phyloP scores from a whole-genome alignment of 169 alveolate species.

The Plasmodium chabaudi region DNA sequence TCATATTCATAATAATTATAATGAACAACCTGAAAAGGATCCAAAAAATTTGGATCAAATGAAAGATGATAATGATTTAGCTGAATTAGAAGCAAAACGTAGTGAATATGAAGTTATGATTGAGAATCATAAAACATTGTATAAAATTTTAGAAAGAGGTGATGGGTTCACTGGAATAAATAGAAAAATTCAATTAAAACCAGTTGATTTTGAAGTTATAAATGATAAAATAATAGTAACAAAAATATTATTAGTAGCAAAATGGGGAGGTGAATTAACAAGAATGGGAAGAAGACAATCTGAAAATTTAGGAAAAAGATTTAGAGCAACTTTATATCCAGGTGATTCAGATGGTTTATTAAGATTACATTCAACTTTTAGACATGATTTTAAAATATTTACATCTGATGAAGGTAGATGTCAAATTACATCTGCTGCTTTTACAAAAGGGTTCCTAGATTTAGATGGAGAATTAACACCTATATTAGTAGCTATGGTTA shows the following conservation, averaged over 20 bases:
- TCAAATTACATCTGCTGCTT: constrained; percentile 98
- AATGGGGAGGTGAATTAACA: constrained; percentile 99
- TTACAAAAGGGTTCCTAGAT: constrained; percentile 97
- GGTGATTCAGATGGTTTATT: constrained; percentile 95
- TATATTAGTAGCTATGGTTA: constrained; percentile 95
- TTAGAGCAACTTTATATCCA: constrained; percentile 93
- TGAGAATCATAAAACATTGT: constrained; percentile 85
- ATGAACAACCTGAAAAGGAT: background rate
- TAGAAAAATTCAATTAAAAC: constrained; percentile 94
- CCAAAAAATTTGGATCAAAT: background rate
- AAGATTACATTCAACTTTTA: constrained; percentile 96
- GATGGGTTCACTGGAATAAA: constrained; percentile 97
- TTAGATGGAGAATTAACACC: constrained; percentile 98
- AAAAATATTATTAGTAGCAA: constrained; percentile 94
- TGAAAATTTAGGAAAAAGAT: constrained; percentile 92
- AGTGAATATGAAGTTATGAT: constrained; percentile 76
- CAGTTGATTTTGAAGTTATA: constrained; percentile 81
- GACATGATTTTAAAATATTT: constrained; percentile 98
- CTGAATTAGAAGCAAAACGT: constrained; percentile 31
- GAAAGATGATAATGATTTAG: background rate
- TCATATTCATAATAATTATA: background rate
- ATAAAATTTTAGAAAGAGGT: constrained; percentile 91
- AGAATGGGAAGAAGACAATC: constrained; percentile 95
- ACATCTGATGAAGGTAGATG: constrained; percentile 99
- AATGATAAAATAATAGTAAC: constrained; percentile 77